Percentiles rank a stretch among this genome's conserved stretches.
These are phyloP conservation scores for Colletotrichum sp. DNA, from an alignment of 2,329 filamentous ascomycete species.

Conservation along the genomic window DNA sequence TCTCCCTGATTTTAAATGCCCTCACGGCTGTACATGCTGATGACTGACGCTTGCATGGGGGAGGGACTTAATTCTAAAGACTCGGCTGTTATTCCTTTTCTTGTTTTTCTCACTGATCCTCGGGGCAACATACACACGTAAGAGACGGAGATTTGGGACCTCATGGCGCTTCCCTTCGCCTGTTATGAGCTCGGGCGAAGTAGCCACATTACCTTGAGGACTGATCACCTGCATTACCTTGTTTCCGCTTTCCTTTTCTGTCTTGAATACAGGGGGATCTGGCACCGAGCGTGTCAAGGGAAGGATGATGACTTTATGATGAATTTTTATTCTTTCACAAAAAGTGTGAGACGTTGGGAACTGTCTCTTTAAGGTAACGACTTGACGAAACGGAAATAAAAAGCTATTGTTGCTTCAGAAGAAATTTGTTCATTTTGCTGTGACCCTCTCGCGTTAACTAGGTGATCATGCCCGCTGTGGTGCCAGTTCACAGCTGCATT, in stretches of 20 bases:
- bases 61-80: slow-evolving; percentile 26
- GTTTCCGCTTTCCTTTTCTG: slow-evolving; percentile 13
- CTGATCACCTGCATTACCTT: slow-evolving; percentile 11
- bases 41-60: slow-evolving; percentile 49
- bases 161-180: background rate
- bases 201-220: background rate
- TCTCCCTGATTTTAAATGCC: slow-evolving; percentile 36
- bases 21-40: slow-evolving; percentile 47
- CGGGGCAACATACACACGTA: slow-evolving; percentile 15
- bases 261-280: slow-evolving; percentile 14
- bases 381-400: slow-evolving; percentile 40
- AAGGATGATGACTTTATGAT: slow-evolving; percentile 34
- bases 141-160: background rate
- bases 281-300: slow-evolving; percentile 17
- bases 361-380: slow-evolving; percentile 44
- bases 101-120: background rate
- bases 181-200: slow-evolving; percentile 18
- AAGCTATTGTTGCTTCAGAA: slow-evolving; percentile 33
- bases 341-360: slow-evolving; percentile 43
- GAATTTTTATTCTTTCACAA: slow-evolving; percentile 35
- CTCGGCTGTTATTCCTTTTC: slow-evolving; percentile 18
- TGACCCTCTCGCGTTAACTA: background rate
- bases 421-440: background rate
- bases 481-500: background rate
- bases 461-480: background rate